phyloP scores from a whole-genome alignment of 1,284 basidiomycete species.

The Tremellales sp. region DNA sequence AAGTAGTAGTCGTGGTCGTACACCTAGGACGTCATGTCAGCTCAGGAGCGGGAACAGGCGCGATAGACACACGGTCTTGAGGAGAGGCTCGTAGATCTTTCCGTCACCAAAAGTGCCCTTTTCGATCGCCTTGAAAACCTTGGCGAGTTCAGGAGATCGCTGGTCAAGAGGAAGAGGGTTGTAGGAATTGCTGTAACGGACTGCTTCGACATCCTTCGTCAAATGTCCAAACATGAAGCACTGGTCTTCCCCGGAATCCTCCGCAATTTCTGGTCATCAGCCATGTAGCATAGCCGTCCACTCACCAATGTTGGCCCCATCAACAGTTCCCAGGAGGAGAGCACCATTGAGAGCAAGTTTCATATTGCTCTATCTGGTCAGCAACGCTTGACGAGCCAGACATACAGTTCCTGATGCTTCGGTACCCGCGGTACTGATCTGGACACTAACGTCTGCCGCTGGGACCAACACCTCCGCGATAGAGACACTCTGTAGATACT shows the following conservation, averaged over 20 bases:
- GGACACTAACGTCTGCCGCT: conserved; percentile 84
- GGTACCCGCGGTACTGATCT: conserved; percentile 90
- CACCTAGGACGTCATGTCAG: conserved; percentile 8
- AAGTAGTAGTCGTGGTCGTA: conserved; percentile 60
- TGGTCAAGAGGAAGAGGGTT: conserved; percentile 72
- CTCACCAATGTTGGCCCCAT: conserved; percentile 81
- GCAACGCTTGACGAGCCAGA: not conserved
- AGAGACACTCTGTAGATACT: conserved; percentile 54
- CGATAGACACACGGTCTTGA: conserved; percentile 37
- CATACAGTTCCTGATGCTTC: conserved; percentile 55
- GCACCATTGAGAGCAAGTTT: conserved; percentile 74
- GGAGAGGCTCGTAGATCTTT: conserved; percentile 67
- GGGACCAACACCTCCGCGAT: conserved; percentile 87
- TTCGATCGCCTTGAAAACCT: conserved; percentile 63
- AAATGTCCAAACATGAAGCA: conserved; percentile 49
- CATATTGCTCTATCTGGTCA: conserved; percentile 63
- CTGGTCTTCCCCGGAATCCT: conserved; percentile 70
- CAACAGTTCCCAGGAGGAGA: conserved; percentile 61
- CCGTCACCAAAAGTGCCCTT: conserved; percentile 72
- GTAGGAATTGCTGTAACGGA: conserved; percentile 77
- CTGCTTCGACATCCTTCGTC: conserved; percentile 61
- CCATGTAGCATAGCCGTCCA: not conserved
- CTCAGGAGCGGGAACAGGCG: not conserved
- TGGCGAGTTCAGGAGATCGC: conserved; percentile 71
- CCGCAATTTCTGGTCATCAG: conserved; percentile 63